Conservation (phyloP, 2,329 filamentous ascomycete species). For the Rhynchosporium graminicola region DNA sequence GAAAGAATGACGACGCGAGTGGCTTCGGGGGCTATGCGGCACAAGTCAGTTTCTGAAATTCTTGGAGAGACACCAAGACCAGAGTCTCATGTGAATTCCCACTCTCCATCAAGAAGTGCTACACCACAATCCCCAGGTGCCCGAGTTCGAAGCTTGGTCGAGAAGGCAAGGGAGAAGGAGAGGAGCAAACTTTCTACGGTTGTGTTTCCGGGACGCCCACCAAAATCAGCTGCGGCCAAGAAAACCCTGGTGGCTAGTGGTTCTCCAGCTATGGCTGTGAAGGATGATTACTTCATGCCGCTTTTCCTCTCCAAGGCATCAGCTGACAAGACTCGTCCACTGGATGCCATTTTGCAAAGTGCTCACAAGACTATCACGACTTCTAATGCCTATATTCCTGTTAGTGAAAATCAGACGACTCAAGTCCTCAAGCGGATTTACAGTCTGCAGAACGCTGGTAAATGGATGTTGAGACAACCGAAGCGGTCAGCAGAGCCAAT, state of each 20-base stretch:
- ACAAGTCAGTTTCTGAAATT: slow-evolving; percentile 74
- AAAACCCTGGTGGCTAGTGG: slow-evolving; percentile 23
- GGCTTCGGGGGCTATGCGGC: slow-evolving; percentile 67
- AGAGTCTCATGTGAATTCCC: slow-evolving; percentile 31
- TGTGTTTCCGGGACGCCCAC: slow-evolving; percentile 70
- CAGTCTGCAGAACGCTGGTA: slow-evolving; percentile 83
- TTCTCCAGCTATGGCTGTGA: slow-evolving; percentile 20
- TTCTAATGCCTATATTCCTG: slow-evolving; percentile 76
- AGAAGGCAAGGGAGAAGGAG: slow-evolving; percentile 52
- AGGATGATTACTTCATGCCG: slow-evolving; percentile 65
- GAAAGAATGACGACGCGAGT: slow-evolving; percentile 69
- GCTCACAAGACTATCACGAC: slow-evolving; percentile 91
- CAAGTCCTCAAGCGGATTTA: slow-evolving; percentile 85
- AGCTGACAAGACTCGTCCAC: slow-evolving; percentile 59
- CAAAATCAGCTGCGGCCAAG: slow-evolving; percentile 44
- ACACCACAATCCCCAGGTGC: slow-evolving; percentile 48
- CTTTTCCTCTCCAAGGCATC: slow-evolving; percentile 58
- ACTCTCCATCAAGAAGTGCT: slow-evolving; percentile 41
- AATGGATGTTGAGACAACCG: slow-evolving; percentile 89
- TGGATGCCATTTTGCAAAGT: slow-evolving; percentile 73
- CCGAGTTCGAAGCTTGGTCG: slow-evolving; percentile 36
- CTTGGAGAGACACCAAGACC: slow-evolving; percentile 57
- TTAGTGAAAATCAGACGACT: slow-evolving; percentile 85
- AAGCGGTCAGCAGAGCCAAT: slow-evolving; percentile 81
- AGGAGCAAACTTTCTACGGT: slow-evolving; percentile 73